Conservation (phyloP, 1,284 basidiomycete genomes). For the Ganoderma multipileum region DNA sequence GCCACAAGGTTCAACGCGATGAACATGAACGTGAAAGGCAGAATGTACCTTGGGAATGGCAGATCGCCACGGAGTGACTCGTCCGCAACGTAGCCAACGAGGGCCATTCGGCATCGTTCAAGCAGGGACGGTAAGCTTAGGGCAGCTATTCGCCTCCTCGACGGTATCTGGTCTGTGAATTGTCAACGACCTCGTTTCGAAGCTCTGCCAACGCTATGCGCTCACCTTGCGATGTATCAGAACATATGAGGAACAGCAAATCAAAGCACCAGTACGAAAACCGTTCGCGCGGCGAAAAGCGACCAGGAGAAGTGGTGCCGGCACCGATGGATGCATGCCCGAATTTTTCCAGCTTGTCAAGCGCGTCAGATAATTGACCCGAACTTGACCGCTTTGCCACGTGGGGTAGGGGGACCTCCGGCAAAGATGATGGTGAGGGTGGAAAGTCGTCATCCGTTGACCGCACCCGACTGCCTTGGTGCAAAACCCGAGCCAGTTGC, state of each 20-base stretch:
- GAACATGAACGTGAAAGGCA: neutral
- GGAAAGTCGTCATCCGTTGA: constrained; percentile 42
- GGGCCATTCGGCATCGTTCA: constrained; percentile 70
- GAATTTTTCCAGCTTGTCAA: constrained; percentile 48
- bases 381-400: neutral
- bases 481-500: constrained; percentile 76
- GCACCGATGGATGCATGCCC: constrained; percentile 45
- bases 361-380: constrained; percentile 36
- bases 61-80: constrained; percentile 81
- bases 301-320: constrained; percentile 68
- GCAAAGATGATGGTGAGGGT: constrained; percentile 34
- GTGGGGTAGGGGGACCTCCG: constrained; percentile 13
- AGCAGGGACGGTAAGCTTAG: constrained; percentile 76
- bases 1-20: constrained; percentile 9
- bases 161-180: constrained; percentile 59
- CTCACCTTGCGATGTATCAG: constrained; percentile 65
- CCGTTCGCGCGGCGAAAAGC: constrained; percentile 75
- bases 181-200: neutral
- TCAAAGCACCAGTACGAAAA: constrained; percentile 97
- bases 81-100: constrained; percentile 84
- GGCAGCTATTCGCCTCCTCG: constrained; percentile 72
- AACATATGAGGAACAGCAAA: constrained; percentile 83
- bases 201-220: neutral
- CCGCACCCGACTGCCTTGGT: constrained; percentile 80
- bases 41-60: constrained; percentile 81